Base-by-base conservation (phyloP, 1,139 yeast species). In the Saccharomyces pastorianus region DNA sequence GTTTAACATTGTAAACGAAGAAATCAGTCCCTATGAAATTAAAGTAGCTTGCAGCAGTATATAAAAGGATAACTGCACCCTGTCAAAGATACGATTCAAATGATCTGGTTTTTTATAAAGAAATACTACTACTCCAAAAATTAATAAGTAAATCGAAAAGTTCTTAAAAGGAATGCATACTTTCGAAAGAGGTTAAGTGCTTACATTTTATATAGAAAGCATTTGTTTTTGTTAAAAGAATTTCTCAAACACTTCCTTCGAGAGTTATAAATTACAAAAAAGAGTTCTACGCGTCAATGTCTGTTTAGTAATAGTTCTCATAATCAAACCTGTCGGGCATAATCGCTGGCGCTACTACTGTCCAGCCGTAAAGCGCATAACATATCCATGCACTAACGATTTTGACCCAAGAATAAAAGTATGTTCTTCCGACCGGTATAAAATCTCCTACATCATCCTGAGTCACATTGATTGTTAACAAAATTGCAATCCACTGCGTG, bases 341-440 rank as follows among this genome's bases (percentile, higher is more conserved):
- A 20, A 89, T 61, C 5, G 88, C 86, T 0, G 99, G 99, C 0
- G 98, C 99, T 9, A 88, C 70, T 58, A 93, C 73, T 14, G 96
- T 88, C 99, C 99, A 93, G 1, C 85, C 84, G 65, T 91, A 95
- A 51, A 95, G 77, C 7, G 77, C 73, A 67, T 84, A 93, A 68
- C 99, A 95, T 32, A 88, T 82, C 96, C 98, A 90, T 1, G 97
- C 87, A 66, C 95, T 84, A 27, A 87, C 76, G 56, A 93, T 88
- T 72, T 93, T 93, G 53, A 91, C 90, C 96, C 97, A 90, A 13
- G 96, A 84, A 57, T 95, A 86, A 68, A 93, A 93, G 70, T 91
- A 91, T 0, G 99, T 93, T 68, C 99, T 78, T 1, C 99, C 99
- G 5, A 95, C 99, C 0, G 99, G 99, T 6, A 90, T 85, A 67